These are phyloP conservation scores for Nigrospora oryzae DNA, from an alignment of 2,329 filamentous ascomycete species.

Conservation along the genomic window DNA sequence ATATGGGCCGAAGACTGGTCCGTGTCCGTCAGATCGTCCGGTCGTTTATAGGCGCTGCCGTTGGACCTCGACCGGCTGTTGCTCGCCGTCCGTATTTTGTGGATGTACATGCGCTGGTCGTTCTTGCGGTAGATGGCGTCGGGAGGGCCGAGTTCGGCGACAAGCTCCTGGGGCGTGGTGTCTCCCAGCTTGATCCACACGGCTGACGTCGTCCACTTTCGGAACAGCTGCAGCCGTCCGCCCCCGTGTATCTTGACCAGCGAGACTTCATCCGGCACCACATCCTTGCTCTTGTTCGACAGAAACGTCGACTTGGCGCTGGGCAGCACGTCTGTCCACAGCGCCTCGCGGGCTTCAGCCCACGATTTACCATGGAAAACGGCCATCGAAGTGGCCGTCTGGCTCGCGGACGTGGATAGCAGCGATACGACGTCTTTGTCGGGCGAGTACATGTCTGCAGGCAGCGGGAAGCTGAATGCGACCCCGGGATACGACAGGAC, in stretches of 20 bases:
- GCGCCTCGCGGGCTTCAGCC: constrained; percentile 66
- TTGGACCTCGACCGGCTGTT: constrained; percentile 39
- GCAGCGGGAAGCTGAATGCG: constrained; percentile 82
- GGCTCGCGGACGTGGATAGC: constrained; percentile 68
- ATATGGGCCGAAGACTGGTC: constrained; percentile 64
- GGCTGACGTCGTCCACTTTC: constrained; percentile 57
- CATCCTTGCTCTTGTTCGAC: constrained; percentile 64
- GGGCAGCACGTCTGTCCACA: constrained; percentile 69
- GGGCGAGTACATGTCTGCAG: constrained; percentile 65
- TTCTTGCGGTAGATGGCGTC: constrained; percentile 91
- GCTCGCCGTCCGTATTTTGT: constrained; percentile 52
- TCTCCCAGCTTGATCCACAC: constrained; percentile 72
- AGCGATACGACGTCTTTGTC: constrained; percentile 77
- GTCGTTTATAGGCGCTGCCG: constrained; percentile 31
- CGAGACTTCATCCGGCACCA: constrained; percentile 83
- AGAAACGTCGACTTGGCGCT: constrained; percentile 66
- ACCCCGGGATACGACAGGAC: constrained; percentile 91
- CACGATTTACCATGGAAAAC: constrained; percentile 87
- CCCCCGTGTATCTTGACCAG: constrained; percentile 69
- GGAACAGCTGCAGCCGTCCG: constrained; percentile 68
- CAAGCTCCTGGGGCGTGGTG: constrained; percentile 84
- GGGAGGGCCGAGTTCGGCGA: constrained; percentile 84
- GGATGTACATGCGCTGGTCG: constrained; percentile 81
- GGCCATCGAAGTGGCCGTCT: constrained; percentile 77
- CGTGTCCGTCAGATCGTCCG: constrained; percentile 58